Base-by-base conservation (phyloP, 768 basidiomycete species). In the Austroboletus eburneus region DNA sequence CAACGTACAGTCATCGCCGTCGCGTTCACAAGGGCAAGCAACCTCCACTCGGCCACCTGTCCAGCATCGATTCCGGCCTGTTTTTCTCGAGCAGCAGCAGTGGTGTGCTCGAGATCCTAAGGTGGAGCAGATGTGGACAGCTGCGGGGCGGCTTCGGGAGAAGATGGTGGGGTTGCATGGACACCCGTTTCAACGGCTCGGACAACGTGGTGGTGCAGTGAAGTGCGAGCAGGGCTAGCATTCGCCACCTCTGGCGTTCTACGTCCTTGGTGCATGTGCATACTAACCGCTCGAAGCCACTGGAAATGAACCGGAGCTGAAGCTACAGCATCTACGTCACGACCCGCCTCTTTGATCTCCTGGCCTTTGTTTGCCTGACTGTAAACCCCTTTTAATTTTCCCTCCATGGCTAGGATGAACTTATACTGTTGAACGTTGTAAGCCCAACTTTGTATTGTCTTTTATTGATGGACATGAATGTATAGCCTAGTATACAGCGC, bases 61-160 rank as follows among this genome's bases (percentile, higher is more conserved):
- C n/a, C 62, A 61, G 24, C 67, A 70, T 6, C 72, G 76, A 8
- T 78, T 76, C 53, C 67, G 73, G 9, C 72, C 77, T 8, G 67
- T 78, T 13, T 79, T 77, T 59, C 62, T 70, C 3, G 76, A 77
- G 50, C 70, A 72, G n/a, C 56, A 67, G 41, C 75, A 78, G 38
- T 79, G 78, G 78, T 64, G 58, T 21, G 60, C 61, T 23, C 55
- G 58, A 25, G 78, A 78, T 53, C 73, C 67, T 27, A 67, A 61
- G 42, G 56, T 55, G n/a, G 57, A 57, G 27, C 50, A 42, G n/a
- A 54, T 64, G 35, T 65, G 65, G 64, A 50, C 40, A 6, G 48
- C 12, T 23, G 63, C 57, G 13, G 41, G 43, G 25, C 24, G n/a
- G 1, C 48, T 51, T 36, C 37, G 51, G 16, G 37, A 48, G 3